Base-by-base conservation (phyloP, 768 basidiomycete species). In the Russula earlei region DNA sequence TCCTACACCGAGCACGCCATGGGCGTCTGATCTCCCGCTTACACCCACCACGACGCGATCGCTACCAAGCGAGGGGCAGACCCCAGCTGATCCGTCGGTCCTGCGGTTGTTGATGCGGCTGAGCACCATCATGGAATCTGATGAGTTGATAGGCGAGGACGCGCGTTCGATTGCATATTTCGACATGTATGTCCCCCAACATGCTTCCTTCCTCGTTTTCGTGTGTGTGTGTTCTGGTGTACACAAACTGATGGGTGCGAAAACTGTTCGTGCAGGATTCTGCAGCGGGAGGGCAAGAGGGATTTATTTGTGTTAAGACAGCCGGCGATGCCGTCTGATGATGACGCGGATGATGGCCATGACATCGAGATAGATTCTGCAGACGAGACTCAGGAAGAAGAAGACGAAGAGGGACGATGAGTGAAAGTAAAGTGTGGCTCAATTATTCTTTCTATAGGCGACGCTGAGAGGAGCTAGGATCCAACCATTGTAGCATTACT, bases 151-250 rank as follows among this genome's bases (percentile, higher is more conserved):
- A 14, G 67, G 67, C 11, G 71, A 74, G 22, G 83, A 86, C 60
- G 67, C 66, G 12, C 70, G 70, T 47, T 78, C 82, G 0, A 77
- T 88, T 52, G 74, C 74, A n/a, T 69, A 86, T 62, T 89, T 89
- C 66, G 87, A 89, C 65, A 76, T 81, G 87, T 88, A 60, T 65
- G 78, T 71, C n/a, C 19, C 31, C 22, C 12, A 3, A 12, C 27
- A 46, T 45, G 50, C 70, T 15, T n/a, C 38, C 25, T 52, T 31
- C 29, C n/a, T n/a, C n/a, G n/a, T n/a, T 49, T 52, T 24, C 7
- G 14, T 47, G 50, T 50, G 20, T 40, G 19, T 40, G 33, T 38
- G 29, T 43, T 27, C 43, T 33, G 8, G 33, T 27, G 9, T 14
- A 14, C 20, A 7, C 29, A 6, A 34, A 27, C 57, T 64, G 38